Conservation (phyloP, 768 basidiomycete species). For the Lanmaoa pseudosensibilis region DNA sequence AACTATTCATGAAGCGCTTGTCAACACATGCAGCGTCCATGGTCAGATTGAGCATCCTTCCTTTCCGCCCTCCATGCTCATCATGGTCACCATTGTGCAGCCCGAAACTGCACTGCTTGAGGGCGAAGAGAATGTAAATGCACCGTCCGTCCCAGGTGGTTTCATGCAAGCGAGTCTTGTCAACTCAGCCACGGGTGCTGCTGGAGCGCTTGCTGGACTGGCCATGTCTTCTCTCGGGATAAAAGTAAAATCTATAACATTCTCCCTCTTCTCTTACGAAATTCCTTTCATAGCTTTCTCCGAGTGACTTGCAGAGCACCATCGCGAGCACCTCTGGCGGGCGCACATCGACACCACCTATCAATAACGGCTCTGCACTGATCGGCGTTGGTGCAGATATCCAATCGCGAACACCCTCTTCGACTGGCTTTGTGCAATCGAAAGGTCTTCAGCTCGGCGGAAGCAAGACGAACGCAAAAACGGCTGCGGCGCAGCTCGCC, state of each 20-base stretch:
- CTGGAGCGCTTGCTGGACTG: conserved; percentile 92
- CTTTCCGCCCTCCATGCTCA: neutral
- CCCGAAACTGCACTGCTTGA: conserved; percentile 53
- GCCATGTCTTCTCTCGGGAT: conserved; percentile 88
- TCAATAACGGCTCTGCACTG: neutral
- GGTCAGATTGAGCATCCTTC: conserved; percentile 48
- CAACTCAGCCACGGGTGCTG: conserved; percentile 87
- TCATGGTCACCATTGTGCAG: conserved; percentile 33
- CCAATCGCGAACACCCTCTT: conserved; percentile 4
- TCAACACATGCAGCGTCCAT: conserved; percentile 78
- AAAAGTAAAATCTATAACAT: conserved; percentile 48
- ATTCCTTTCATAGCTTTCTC: conserved; percentile 51
- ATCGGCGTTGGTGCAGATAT: neutral
- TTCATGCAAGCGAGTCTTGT: conserved; percentile 49
- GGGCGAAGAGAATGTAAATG: conserved; percentile 35
- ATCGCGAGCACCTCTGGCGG: conserved; percentile 48
- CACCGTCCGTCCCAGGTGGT: conserved; percentile 32
- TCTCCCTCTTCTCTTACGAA: neutral
- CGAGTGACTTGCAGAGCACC: conserved; percentile 69
- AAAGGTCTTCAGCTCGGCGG: conserved; percentile 74
- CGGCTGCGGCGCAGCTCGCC: conserved; percentile 54
- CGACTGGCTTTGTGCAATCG: conserved; percentile 34
- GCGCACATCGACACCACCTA: conserved; percentile 44
- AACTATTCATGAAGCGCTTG: conserved; percentile 80
- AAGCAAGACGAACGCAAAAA: conserved; percentile 43